A percentile compares a stretch with the other conserved stretches of the same genome.
These are phyloP conservation scores for Pseudogymnoascus sp. DNA, from an alignment of 2,329 filamentous ascomycete species.

Conservation along the genomic window DNA sequence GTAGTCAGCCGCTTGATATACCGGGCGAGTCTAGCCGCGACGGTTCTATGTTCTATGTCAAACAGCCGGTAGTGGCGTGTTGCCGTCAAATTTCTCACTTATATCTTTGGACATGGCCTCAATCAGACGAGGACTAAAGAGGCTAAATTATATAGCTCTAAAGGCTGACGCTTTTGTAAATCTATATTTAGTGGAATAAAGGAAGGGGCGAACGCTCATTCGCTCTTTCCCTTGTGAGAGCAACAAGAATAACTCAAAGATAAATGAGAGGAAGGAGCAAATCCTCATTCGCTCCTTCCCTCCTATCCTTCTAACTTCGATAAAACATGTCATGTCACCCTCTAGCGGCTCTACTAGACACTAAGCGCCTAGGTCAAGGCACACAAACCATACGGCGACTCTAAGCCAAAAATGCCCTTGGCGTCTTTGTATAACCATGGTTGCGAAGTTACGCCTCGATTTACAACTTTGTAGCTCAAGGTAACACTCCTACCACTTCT, in stretches of 20 bases:
- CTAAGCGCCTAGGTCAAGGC: not conserved
- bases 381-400: not conserved
- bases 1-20: not conserved
- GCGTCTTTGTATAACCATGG: not conserved
- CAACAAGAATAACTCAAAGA: not conserved
- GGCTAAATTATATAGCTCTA: not conserved
- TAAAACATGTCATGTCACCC: not conserved
- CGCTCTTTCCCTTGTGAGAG: not conserved
- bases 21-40: not conserved
- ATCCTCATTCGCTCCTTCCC: not conserved
- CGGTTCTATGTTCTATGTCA: not conserved
- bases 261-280: not conserved
- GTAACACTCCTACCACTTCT: not conserved
- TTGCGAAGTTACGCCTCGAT: not conserved
- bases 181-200: not conserved
- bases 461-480: not conserved
- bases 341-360: not conserved
- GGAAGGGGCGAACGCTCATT: not conserved
- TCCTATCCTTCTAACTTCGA: not conserved
- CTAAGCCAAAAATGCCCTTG: not conserved
- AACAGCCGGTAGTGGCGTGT: too few species aligned
- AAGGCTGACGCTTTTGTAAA: too few species aligned
- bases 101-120: not conserved
- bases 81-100: not conserved
- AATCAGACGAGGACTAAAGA: not conserved